Base-by-base conservation (phyloP, 352 stramenopile genomes). In the Halophytophthora polymorphica region DNA sequence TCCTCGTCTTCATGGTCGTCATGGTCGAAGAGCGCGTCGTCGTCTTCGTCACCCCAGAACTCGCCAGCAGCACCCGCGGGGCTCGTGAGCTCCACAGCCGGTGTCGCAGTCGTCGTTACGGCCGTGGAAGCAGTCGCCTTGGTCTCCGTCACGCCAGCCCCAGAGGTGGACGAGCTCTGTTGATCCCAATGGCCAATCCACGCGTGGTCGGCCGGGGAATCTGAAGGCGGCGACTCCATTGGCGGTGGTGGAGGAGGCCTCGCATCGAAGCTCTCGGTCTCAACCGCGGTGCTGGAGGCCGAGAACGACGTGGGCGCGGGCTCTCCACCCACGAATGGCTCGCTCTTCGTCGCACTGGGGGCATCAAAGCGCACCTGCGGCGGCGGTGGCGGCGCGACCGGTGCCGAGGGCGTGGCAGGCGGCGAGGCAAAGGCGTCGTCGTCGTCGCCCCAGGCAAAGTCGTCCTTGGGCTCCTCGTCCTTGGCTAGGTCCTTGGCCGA, bases 21-120 rank as follows among this genome's bases (percentile, higher is more conserved):
- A 23, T 87, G 63, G 56, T 80, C 67, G 42, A 88, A 88, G 11
- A 90, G 60, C 11, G 57, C 71, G 14, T 77, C 64, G 52, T 87
- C 77, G 19, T 77, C 65, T 50, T 69, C 62, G 10, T 79, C 77
- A 15, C 72, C 74, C 79, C 77, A 88, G 45, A 86, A 90, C 43
- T 86, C 72, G 47, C 71, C 75, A n/a, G 65, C 56, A 56, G 53
- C 61, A 11, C 39, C 63, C 49, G 58, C 53, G 34, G 64, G 64
- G 35, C 64, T 72, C 45, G 55, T 58, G 6, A 72, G 48, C 36
- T 69, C 55, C n/a, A 69, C 59, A 46, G 64, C 50, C 41, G 51
- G 42, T n/a, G 35, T 12, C 21, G 34, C 48, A 57, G 40, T 45
- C 13, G 45, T 34, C 28, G 11, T 50, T 19, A 31, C 18, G 10